These are phyloP conservation scores for Salvia rosmarinus DNA, from an alignment of 257 asterid genomes.

Conservation along the genomic window DNA sequence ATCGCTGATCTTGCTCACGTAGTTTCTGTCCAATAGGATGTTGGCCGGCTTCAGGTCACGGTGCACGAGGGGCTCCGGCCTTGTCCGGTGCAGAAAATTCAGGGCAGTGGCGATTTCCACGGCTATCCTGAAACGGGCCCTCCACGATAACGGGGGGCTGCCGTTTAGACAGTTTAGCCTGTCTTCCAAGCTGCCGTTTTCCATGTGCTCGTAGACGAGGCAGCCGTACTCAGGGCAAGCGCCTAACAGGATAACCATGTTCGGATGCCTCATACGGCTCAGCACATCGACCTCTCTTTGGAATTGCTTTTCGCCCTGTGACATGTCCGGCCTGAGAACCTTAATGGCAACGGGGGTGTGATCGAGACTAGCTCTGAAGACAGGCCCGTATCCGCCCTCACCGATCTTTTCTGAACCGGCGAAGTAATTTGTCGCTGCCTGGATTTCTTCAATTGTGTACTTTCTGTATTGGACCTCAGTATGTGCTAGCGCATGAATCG, in stretches of 20 bases:
- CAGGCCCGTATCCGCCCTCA: conserved; percentile 98
- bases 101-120: conserved; percentile 90
- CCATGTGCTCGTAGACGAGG: conserved; percentile 91
- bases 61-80: conserved; percentile 91
- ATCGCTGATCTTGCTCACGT: conserved; percentile 83
- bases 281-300: conserved; percentile 88
- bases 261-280: conserved; percentile 85
- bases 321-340: conserved; percentile 73
- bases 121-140: conserved; percentile 71
- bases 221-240: conserved; percentile 94
- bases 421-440: conserved; percentile 70
- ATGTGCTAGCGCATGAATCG: conserved; percentile 52
- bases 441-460: conserved; percentile 68
- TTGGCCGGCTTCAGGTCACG: conserved; percentile 96
- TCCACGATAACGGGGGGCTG: conserved; percentile 66
- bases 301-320: conserved; percentile 87
- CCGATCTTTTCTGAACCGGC: conserved; percentile 68
- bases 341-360: conserved; percentile 88
- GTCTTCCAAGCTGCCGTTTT: conserved; percentile 87
- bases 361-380: conserved; percentile 66
- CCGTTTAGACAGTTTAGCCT: conserved; percentile 58
- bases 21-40: conserved; percentile 74
- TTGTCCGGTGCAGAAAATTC: conserved; percentile 79
- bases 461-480: conserved; percentile 53
- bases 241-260: conserved; percentile 93